These are phyloP conservation scores for Bretziella fagacearum DNA, from an alignment of 2,329 filamentous ascomycete genomes.

Conservation along the genomic window DNA sequence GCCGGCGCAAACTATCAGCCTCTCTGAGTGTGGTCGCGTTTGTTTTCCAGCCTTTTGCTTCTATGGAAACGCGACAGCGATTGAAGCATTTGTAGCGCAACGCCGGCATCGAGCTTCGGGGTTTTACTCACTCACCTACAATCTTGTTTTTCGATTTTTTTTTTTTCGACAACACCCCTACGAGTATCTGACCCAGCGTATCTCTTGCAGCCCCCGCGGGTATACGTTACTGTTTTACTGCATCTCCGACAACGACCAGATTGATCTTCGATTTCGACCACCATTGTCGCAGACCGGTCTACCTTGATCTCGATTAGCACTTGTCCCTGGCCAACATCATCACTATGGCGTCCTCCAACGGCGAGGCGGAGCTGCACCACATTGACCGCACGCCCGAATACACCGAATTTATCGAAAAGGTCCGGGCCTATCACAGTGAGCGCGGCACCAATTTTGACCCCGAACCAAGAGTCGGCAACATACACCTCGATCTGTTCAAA, in stretches of 20 bases:
- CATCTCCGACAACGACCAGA: neutral
- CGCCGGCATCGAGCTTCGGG: neutral
- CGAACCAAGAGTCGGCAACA: conserved; percentile 64
- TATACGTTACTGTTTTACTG: neutral
- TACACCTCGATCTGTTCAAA: conserved; percentile 59
- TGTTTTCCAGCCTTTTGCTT: conserved; percentile 9
- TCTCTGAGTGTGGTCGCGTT: conserved; percentile 14
- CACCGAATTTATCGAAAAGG: conserved; percentile 57
- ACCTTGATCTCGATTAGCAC: no score
- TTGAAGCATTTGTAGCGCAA: neutral
- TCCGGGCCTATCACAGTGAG: conserved; percentile 58
- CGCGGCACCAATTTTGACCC: conserved; percentile 64
- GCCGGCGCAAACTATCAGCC: conserved; percentile 13
- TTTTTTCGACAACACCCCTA: no score
- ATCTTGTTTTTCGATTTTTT: no score
- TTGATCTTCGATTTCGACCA: no score
- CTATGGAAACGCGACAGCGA: conserved; percentile 7
- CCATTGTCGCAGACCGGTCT: no score
- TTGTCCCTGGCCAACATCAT: neutral
- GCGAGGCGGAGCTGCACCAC: conserved; percentile 25
- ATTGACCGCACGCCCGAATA: conserved; percentile 54
- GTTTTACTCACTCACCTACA: neutral
- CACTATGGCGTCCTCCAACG: conserved; percentile 22
- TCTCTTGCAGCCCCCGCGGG: no score
- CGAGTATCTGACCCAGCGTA: no score